Evolutionary conservation across 148 eudicot species (phyloP), one percentile per base, ranked within the genome.

Genomic region (Diospyros lotus): DNA sequence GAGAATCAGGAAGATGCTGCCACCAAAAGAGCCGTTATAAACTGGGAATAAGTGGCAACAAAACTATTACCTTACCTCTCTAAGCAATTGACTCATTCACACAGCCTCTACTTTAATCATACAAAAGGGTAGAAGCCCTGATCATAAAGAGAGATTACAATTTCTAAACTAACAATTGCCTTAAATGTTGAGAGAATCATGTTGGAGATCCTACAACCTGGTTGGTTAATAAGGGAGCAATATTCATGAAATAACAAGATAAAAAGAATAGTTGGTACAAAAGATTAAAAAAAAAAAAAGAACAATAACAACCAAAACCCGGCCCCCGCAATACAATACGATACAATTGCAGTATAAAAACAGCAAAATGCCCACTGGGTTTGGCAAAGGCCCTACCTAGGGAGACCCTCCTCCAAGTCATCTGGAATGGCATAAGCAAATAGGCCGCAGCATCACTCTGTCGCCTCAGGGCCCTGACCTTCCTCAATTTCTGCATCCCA

Each of bases 401-500:
- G 46, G 40, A 66, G 69, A 45, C 7, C 12, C 69, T 17, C 28
- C 18, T 45, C 53, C 44, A 66, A 15, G 68, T 43, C n/a, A n/a
- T 46, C 18, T 8, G 69, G 53, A 11, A 6, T 46, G 6, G 11
- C 10, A 9, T 65, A 41, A 44, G 51, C 28, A 43, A 14, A 66
- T n/a, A 10, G 15, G 59, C 45, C 3, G 44, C 43, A 38, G 44
- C 72, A 50, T 52, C 58, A 68, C 9, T 68, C 10, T 6, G 59
- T 6, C 58, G 6, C 44, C 59, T 68, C 70, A 52, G 59, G 41
- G 6, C 14, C 15, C 58, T 51, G 51, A 15, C n/a, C 70, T 67
- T n/a, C 70, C 54, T 48, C 70, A 67, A 54, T 9, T 67, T 54
- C 70, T 67, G 70, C 11, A 67, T 43, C 40, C 64, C 70, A 2